These are phyloP conservation scores for Hymenoscyphus fraxineus DNA, from an alignment of 2,329 filamentous ascomycete species.

Conservation along the genomic window DNA sequence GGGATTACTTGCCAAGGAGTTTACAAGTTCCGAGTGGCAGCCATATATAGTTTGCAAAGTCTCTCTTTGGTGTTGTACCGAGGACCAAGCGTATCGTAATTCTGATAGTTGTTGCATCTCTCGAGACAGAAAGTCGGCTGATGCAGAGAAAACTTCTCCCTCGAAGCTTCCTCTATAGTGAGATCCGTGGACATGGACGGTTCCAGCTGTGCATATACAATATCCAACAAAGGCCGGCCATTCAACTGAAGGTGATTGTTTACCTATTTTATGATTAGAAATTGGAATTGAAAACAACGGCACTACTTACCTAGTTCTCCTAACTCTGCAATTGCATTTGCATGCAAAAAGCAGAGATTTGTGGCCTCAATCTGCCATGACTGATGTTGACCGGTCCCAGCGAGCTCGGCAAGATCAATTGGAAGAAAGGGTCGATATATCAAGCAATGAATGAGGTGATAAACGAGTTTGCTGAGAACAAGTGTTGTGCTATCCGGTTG, in stretches of 20 bases:
- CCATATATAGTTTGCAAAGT: conserved; percentile 73
- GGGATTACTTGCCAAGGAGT: conserved; percentile 62
- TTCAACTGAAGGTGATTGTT: conserved; percentile 69
- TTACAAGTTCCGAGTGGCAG: conserved; percentile 77
- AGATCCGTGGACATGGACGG: conserved; percentile 81
- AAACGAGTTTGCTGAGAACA: conserved; percentile 80
- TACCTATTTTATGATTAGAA: conserved; percentile 32
- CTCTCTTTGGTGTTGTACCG: conserved; percentile 75
- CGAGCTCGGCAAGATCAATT: conserved; percentile 76
- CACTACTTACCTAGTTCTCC: conserved; percentile 62
- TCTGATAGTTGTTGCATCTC: conserved; percentile 79
- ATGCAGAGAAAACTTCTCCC: conserved; percentile 51
- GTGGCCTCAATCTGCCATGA: conserved; percentile 92
- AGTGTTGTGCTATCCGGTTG: conserved; percentile 74
- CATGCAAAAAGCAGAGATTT: conserved; percentile 80
- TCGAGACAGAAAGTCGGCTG: conserved; percentile 66
- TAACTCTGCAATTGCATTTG: conserved; percentile 81
- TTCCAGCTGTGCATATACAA: conserved; percentile 81
- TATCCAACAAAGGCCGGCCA: conserved; percentile 87
- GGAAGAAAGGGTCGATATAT: conserved; percentile 85
- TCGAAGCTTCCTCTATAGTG: conserved; percentile 58
- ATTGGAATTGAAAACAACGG: background rate
- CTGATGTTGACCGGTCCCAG: conserved; percentile 77
- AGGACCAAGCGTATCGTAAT: conserved; percentile 71
- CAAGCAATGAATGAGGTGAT: conserved; percentile 81